phyloP scores from a whole-genome alignment of 2,329 filamentous ascomycete species.

The Aureobasidium pullulans region DNA sequence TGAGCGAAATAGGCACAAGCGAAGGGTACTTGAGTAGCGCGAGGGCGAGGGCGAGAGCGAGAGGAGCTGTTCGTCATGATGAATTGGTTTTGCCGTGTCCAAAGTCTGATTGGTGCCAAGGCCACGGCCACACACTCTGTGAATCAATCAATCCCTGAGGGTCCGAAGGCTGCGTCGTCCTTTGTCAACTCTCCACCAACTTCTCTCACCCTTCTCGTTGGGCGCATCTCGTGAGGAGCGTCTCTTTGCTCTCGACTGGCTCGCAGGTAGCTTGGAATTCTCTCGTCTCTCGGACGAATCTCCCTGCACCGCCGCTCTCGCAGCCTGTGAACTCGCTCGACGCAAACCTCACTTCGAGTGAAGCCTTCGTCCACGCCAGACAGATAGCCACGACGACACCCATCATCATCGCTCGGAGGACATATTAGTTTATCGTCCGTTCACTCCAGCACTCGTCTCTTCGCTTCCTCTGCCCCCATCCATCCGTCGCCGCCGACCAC shows the following conservation, averaged over 20 bases:
- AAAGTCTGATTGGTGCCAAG: not conserved
- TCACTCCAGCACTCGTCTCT: slow-evolving; percentile 12
- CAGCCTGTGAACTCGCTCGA: not conserved
- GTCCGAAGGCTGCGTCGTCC: not conserved
- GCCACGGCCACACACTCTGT: no score
- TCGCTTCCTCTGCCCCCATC: not conserved
- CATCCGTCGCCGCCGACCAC: not conserved
- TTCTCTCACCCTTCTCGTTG: not conserved
- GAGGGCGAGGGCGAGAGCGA: no score
- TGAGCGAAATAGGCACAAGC: not conserved
- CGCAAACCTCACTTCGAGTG: not conserved
- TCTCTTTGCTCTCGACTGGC: not conserved
- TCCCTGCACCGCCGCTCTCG: not conserved
- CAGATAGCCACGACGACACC: not conserved
- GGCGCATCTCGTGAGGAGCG: slow-evolving; percentile 3
- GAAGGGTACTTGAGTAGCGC: not conserved
- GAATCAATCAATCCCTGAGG: no score
- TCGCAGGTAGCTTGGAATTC: not conserved
- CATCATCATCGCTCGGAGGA: not conserved
- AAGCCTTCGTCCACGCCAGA: not conserved
- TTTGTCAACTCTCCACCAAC: not conserved
- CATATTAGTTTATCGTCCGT: not conserved
- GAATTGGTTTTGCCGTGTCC: not conserved
- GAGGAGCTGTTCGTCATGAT: not conserved
- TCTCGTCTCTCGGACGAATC: not conserved